Base-by-base conservation (phyloP, 305 asterid species). In the Fraxinus xanthoxyloides region DNA sequence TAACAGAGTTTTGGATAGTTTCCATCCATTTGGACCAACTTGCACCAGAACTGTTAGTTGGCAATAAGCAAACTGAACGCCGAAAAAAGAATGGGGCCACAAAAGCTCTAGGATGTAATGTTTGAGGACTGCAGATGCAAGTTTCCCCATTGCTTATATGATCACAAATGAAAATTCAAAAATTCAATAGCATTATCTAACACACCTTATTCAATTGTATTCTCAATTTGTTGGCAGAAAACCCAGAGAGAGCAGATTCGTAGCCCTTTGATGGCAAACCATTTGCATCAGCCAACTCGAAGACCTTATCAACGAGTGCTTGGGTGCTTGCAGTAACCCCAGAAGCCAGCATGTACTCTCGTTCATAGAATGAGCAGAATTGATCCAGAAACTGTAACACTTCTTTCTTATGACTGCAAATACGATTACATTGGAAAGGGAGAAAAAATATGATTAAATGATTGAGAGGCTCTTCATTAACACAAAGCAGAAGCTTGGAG, bases 351-450 rank as follows among this genome's bases (percentile, higher is more conserved):
- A 89, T 84, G 87, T 89, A 87, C 59, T 90, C 93, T 79, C 87
- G 89, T 81, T 92, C 94, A 61, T 92, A 93, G 87, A 92, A 88
- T 72, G 91, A 89, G 92, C 95, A 92, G 79, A 97, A 90, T 89
- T 93, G 96, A 86, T 93, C 97, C 87, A 94, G 85, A 87, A 97
- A 97, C 81, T 86, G 85, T 67, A 97, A 86, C 35, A 90, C 92
- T 43, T 94, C 97, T 85, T 91, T 90, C 89, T 91, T 94, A 87
- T 94, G 97, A 89, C 98, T 97, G 96, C 87, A 87, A 77, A 35
- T 40, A 77, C 54, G 72, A 78, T 40, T 30, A 78, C 26, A 77
- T 73, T 72, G 38, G 59, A 36, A 82, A 70, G 65, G 73, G 59
- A 72, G 40, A 67, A 65, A 26, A 13, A 31, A 81, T 3, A 35